Evolutionary conservation across 1,139 yeast species (phyloP).

Genomic region (Yamadazyma trypodendri): DNA sequence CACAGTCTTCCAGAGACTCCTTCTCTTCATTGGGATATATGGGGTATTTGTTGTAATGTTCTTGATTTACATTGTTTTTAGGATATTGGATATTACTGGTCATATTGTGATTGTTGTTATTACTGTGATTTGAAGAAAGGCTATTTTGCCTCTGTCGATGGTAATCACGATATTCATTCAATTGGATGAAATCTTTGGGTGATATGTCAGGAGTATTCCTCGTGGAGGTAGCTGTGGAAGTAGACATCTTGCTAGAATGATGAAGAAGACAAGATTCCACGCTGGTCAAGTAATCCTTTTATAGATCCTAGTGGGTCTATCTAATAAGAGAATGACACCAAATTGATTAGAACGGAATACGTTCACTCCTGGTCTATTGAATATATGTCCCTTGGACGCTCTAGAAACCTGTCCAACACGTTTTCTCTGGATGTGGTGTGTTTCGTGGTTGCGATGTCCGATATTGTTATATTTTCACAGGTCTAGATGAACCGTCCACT

Average conservation of each 20-base stretch:
- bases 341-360: too few relatives aligned
- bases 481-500: too few relatives aligned
- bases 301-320: too few relatives aligned
- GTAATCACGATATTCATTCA: conserved; percentile 9
- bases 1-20: conserved; percentile 3
- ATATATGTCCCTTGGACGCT: too few relatives aligned
- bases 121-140: neutral
- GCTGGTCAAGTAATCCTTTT: too few relatives aligned
- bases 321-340: neutral
- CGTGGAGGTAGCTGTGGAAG: conserved; percentile 16
- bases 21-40: neutral
- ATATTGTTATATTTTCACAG: too few relatives aligned
- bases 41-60: neutral
- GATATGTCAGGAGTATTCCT: conserved; percentile 16
- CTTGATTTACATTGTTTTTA: neutral
- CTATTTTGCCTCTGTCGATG: conserved; percentile 8
- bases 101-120: neutral
- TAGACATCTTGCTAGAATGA: conserved; percentile 6
- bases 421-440: too few relatives aligned
- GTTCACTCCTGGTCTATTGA: too few relatives aligned
- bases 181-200: conserved; percentile 11
- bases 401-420: too few relatives aligned
- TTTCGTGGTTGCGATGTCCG: too few relatives aligned
- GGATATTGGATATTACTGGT: neutral
- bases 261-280: neutral